phyloP scores from a whole-genome alignment of 2,329 filamentous ascomycete genomes.

The Chrysoporthe deuterocubensis region DNA sequence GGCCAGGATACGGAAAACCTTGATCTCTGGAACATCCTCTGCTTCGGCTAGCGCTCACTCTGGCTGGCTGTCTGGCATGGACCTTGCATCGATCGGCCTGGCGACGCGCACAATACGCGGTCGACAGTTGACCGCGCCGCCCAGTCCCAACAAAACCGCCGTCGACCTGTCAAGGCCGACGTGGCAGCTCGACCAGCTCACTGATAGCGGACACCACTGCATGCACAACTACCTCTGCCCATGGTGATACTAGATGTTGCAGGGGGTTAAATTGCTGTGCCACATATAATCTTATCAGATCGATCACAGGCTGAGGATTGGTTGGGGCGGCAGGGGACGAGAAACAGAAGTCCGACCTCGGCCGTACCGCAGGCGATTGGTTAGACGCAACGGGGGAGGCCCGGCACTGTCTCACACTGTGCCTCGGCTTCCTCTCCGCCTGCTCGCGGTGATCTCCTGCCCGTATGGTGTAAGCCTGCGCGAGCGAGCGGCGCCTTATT shows the following conservation, averaged over 20 bases:
- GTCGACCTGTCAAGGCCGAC: not conserved
- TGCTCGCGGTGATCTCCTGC: slow-evolving; percentile 5
- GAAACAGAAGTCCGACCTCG: not conserved
- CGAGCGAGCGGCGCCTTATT: no score
- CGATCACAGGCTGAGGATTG: slow-evolving; percentile 16
- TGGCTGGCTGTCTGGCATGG: not conserved
- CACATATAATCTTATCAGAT: slow-evolving; percentile 28
- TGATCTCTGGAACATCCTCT: not conserved
- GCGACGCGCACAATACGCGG: not conserved
- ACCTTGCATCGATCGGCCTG: not conserved
- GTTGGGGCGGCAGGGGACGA: not conserved
- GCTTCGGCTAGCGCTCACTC: no score
- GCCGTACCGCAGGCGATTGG: not conserved
- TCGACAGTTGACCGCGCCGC: not conserved
- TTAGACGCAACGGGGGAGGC: not conserved
- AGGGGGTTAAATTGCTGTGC: slow-evolving; percentile 1
- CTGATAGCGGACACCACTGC: not conserved
- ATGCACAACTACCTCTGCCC: not conserved
- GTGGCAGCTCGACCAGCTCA: slow-evolving; percentile 3
- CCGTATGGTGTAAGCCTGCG: not conserved
- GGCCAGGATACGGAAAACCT: not conserved
- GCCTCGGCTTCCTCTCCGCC: not conserved
- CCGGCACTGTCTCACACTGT: slow-evolving; percentile 12
- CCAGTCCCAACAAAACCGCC: not conserved
- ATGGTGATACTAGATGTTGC: not conserved